Evolutionary conservation across 2,329 filamentous ascomycete genomes (phyloP), one percentile per base, ranked within the genome.

Genomic region (Seiridium unicorne): DNA sequence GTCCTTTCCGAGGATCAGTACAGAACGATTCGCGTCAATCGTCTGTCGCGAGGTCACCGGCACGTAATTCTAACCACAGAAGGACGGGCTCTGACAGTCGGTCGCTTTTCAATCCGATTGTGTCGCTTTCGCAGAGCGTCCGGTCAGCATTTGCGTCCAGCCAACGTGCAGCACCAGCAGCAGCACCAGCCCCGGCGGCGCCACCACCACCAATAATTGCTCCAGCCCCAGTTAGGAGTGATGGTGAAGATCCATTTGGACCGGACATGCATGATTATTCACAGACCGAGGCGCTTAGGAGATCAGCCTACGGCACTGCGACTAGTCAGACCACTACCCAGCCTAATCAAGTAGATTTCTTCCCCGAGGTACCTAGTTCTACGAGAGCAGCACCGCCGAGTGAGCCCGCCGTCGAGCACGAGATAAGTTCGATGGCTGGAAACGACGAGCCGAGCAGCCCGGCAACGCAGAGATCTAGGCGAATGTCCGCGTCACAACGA

Each of bases 1-100:
- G 84, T 59, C 84, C 84, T 0, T 87, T 87, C 63, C 77, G 80
- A 56, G 70, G 76, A 11, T 76, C 9, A 62, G 68, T 40, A 72
- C 72, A 58, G 72, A 69, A 4, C 63, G 54, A 65, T 32, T 62
- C 66, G 13, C 65, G 62, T 32, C 69, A 68, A 55, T 64, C 65
- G 4, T 68, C 67, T 40, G 51, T 66, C 7, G 42, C 64, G 2
- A 67, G 66, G 47, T 72, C 70, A 35, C 68, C 69, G 32, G 63
- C 63, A 42, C 67, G 63, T 6, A 58, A 66, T 49, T 61, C 60
- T 44, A 65, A 61, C 46, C 44, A 60, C 32, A 10, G 49, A 36
- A 35, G 49, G 11, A 36, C 32, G 7, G 49, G 49, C 2, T 51
- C 49, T 13, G 49, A 51, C 18, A 11, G 11, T n/a, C 49, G 32